Evolutionary conservation across 345 rosid species (phyloP).

Genomic region (Aquilaria yunnanensis): DNA sequence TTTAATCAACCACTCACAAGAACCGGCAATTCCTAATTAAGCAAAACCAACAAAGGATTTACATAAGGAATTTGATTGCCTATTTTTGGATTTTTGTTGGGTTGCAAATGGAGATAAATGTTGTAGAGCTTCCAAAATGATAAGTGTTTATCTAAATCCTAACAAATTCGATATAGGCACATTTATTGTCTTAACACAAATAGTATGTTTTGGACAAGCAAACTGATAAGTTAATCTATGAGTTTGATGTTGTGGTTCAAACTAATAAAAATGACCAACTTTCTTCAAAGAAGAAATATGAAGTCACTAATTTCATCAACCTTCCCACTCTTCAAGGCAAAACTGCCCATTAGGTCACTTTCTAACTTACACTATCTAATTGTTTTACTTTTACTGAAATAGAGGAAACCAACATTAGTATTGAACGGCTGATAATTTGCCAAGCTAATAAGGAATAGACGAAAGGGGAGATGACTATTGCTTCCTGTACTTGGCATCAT

Average conservation of each 20-base stretch:
- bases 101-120: slow-evolving; percentile 65
- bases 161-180: slow-evolving; percentile 53
- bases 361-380: neutral
- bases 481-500: slow-evolving; percentile 62
- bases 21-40: neutral
- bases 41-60: neutral
- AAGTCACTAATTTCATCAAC: slow-evolving; percentile 62
- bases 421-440: no score
- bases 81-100: slow-evolving; percentile 12
- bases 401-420: no score
- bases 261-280: no score
- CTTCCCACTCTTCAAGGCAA: slow-evolving; percentile 40
- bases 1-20: no score
- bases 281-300: slow-evolving; percentile 44
- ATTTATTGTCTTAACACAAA: neutral
- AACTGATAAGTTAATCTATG: no score
- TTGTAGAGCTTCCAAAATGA: slow-evolving; percentile 50
- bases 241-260: no score
- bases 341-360: slow-evolving; percentile 32
- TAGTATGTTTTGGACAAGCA: no score
- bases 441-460: slow-evolving; percentile 62
- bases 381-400: no score
- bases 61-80: neutral
- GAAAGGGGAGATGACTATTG: slow-evolving; percentile 68
- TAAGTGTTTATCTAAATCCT: slow-evolving; percentile 67